These are phyloP conservation scores for Picochlorum sp. DNA, from an alignment of 139 green algal genomes.

Conservation along the genomic window DNA sequence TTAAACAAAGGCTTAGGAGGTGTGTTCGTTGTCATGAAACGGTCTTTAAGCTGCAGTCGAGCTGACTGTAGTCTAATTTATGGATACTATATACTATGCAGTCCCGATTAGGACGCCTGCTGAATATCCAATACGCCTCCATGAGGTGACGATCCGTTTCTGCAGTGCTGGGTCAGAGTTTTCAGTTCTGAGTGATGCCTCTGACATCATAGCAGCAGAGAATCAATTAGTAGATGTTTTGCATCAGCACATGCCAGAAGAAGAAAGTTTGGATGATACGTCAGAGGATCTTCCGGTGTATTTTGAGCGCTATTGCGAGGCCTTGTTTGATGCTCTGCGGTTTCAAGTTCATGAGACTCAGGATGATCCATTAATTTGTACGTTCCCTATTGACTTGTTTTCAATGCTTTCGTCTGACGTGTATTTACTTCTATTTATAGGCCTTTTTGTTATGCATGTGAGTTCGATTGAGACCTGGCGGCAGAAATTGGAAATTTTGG, in stretches of 20 bases:
- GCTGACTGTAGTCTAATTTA: background rate
- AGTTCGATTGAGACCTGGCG: background rate
- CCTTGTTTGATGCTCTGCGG: conserved; percentile 45
- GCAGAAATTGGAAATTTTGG: background rate
- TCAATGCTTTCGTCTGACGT: background rate
- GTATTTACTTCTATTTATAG: background rate
- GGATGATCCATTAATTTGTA: background rate
- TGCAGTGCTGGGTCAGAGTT: conserved; percentile 31
- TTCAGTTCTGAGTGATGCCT: background rate
- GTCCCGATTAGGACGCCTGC: conserved; percentile 49
- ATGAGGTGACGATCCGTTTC: conserved; percentile 65
- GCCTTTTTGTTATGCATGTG: conserved; percentile 1
- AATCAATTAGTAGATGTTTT: background rate
- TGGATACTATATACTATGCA: conserved; percentile 11
- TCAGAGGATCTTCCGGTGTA: conserved; percentile 35
- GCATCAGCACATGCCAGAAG: conserved; percentile 26
- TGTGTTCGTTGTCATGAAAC: background rate
- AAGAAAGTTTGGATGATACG: conserved; percentile 4
- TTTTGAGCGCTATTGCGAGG: conserved; percentile 61
- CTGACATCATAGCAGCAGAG: background rate
- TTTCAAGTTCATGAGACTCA: conserved; percentile 3
- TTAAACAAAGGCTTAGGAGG: too few species aligned
- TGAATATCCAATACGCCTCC: conserved; percentile 61
- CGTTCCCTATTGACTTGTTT: background rate
- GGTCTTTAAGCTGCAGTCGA: background rate